Evolutionary conservation across 2,329 filamentous ascomycete genomes (phyloP).

Genomic region (Paracorniculantispora psalliotae): DNA sequence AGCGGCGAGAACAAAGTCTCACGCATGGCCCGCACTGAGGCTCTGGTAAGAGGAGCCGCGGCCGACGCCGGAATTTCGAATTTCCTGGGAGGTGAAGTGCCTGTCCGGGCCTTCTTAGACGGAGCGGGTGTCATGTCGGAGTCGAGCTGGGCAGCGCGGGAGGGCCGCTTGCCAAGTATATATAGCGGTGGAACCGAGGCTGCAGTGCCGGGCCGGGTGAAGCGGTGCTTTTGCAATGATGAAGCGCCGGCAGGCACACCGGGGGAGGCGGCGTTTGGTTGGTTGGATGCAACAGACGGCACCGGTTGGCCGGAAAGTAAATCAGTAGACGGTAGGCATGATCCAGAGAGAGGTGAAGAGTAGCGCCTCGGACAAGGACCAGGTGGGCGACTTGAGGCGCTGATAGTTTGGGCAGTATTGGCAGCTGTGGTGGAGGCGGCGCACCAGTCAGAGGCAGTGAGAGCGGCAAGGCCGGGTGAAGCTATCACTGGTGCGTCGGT

Average conservation of each 20-base stretch:
- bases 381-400: background rate
- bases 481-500: constrained; percentile 1
- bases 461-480: constrained; percentile 1
- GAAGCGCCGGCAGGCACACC: background rate
- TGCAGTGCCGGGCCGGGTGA: background rate
- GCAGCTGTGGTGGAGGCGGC: background rate
- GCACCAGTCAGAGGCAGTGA: background rate
- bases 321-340: constrained; percentile 5
- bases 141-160: constrained; percentile 18
- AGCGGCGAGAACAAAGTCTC: constrained; percentile 45
- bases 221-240: background rate
- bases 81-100: constrained; percentile 40
- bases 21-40: constrained; percentile 22
- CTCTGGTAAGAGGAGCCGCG: constrained; percentile 18
- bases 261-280: background rate
- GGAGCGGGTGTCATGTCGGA: constrained; percentile 30
- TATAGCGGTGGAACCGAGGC: background rate
- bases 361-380: background rate
- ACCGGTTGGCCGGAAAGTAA: background rate
- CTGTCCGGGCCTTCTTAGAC: constrained; percentile 44
- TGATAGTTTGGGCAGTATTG: background rate
- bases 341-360: background rate
- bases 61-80: constrained; percentile 37
- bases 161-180: constrained; percentile 23
- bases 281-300: background rate